phyloP scores from a whole-genome alignment of 495 filamentous ascomycete genomes.

The Annulohypoxylon stygium region DNA sequence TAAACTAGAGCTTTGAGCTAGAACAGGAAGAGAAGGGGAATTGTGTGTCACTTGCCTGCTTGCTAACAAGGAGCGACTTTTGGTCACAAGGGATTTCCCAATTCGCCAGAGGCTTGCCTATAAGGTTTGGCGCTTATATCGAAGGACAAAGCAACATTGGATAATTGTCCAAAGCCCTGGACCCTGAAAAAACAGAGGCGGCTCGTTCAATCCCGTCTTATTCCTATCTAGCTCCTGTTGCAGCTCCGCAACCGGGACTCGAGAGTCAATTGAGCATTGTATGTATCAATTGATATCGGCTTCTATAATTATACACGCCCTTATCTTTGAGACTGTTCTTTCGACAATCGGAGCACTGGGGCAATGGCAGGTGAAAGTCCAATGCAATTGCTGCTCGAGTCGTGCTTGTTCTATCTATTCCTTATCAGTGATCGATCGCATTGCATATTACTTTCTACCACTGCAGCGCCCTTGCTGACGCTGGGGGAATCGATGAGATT shows the following conservation, averaged over 20 bases:
- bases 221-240: slow-evolving; percentile 25
- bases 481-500: slow-evolving; percentile 20
- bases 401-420: slow-evolving; percentile 8
- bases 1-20: slow-evolving; percentile 22
- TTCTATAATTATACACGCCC: slow-evolving; percentile 13
- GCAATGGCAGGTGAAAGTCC: too few relatives aligned
- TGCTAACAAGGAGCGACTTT: slow-evolving; percentile 7
- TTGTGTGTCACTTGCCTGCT: slow-evolving; percentile 22
- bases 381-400: too few relatives aligned
- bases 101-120: slow-evolving; percentile 22
- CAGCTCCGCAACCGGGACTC: slow-evolving; percentile 39
- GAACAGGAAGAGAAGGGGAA: slow-evolving; percentile 5
- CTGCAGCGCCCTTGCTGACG: slow-evolving; percentile 26
- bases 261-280: not conserved
- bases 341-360: too few relatives aligned
- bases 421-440: slow-evolving; percentile 36
- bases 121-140: slow-evolving; percentile 31
- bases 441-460: slow-evolving; percentile 19
- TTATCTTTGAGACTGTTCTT: slow-evolving; percentile 3
- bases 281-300: not conserved
- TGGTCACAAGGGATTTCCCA: slow-evolving; percentile 39
- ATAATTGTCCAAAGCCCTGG: slow-evolving; percentile 9
- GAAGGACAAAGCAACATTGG: slow-evolving; percentile 26
- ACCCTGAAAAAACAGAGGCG: slow-evolving; percentile 44
- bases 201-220: slow-evolving; percentile 32